Base-by-base conservation (phyloP, 2,329 filamentous ascomycete species). In the Claviceps arundinis region DNA sequence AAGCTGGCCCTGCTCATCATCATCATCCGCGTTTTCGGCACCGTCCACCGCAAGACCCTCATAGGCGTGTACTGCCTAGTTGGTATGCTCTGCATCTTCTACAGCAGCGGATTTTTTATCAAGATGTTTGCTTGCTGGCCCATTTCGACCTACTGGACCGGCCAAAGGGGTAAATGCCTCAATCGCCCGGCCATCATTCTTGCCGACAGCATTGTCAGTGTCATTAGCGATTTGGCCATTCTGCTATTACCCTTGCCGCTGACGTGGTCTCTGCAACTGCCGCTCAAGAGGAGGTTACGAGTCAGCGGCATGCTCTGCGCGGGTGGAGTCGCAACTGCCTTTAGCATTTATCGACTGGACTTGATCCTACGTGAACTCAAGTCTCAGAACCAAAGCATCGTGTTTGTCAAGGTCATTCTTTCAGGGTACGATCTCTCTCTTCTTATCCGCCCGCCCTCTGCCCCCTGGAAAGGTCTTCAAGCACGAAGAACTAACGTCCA, bases 1-100 rank as follows among this genome's bases (percentile, higher is more conserved):
- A 73, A 73, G 51, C 66, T 71, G n/a, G 59, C 64, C 17, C 65
- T 73, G 3, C 64, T 73, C 3, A 62, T 68, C 55, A 71, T 73
- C 50, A 70, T 72, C 52, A 64, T 64, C 6, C 63, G 70, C 16
- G 68, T 73, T 7, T 73, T 73, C 56, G 65, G 64, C 7, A 58
- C 64, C 0, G 61, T 67, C 3, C 68, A 70, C 54, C 65, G 61
- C 40, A 70, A 70, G 57, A 65, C 64, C 4, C 60, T 67, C 5
- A 60, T 66, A 6, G 65, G 67, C 30, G 66, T 73, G 42, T 68
- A 68, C 55, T 30, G 65, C 38, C 65, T 71, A 47, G 62, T 73
- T 17, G 62, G 53, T 4, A 50, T 69, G 46, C 65, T 73, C 50
- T 56, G 67, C 0, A 57, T 58, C 5, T 73, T 72, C 57, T 73